These are phyloP conservation scores for Sporobolus alterniflorus DNA, from an alignment of 202 grass and related monocot species.

Conservation along the genomic window DNA sequence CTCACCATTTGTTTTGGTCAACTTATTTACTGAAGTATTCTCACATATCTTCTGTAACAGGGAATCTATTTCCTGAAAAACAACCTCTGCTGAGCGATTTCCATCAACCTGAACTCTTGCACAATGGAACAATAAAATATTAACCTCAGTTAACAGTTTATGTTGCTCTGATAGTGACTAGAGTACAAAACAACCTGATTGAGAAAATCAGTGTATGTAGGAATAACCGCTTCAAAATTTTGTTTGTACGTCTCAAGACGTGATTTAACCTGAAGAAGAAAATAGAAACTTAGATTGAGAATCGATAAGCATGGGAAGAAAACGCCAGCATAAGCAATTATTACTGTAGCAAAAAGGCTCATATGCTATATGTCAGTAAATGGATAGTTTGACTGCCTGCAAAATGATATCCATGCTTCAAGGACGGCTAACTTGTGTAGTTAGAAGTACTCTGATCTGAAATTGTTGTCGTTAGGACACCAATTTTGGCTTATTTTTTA, in stretches of 20 bases:
- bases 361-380: neutral
- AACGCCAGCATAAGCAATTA: slow-evolving; percentile 15
- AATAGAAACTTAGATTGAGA: slow-evolving; percentile 6
- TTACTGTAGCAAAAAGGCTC: neutral
- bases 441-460: too few species aligned
- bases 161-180: slow-evolving; percentile 30
- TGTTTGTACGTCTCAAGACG: slow-evolving; percentile 83
- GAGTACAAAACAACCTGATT: slow-evolving; percentile 66
- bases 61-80: slow-evolving; percentile 82
- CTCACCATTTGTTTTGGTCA: slow-evolving; percentile 77
- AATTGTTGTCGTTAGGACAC: too few species aligned
- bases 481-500: too few species aligned
- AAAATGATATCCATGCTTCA: neutral
- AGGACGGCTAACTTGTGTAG: neutral
- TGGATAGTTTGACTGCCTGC: slow-evolving; percentile 1
- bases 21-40: slow-evolving; percentile 49
- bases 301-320: neutral
- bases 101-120: slow-evolving; percentile 83
- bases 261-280: slow-evolving; percentile 71
- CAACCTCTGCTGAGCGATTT: slow-evolving; percentile 65
- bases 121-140: slow-evolving; percentile 47
- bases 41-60: slow-evolving; percentile 62
- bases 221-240: slow-evolving; percentile 78
- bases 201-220: slow-evolving; percentile 73
- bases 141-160: slow-evolving; percentile 31